Evolutionary conservation across 176 grass and related monocot genomes (phyloP), one percentile per base, ranked within the genome.

Genomic region (Carex myosuroides): DNA sequence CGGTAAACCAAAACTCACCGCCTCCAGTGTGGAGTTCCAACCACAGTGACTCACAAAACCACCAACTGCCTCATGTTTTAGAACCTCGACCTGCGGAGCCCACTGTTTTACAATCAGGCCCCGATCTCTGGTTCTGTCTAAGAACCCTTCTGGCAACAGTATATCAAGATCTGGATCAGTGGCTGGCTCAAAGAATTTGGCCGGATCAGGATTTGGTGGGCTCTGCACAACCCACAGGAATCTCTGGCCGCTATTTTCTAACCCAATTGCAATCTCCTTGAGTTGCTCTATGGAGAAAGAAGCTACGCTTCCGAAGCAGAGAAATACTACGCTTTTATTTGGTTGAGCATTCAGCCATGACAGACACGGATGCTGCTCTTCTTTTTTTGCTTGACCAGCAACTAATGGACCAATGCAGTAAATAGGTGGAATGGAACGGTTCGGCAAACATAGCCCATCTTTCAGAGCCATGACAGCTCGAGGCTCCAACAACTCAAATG

Each of bases 171-270:
- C 60, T 16, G 59, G 59, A 11, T 81, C 79, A 24, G 58, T 4
- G 6, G 18, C 12, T 10, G 41, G 21, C 37, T 50, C 59, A 9
- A 65, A 65, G 2, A 81, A 3, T 46, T 81, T 81, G 2, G 57
- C 5, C 32, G n/a, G 58, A 13, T 46, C 4, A 0, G 37, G 17
- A 8, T 50, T 81, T 20, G 54, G 13, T 2, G 79, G 84, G 9
- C 50, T 56, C 39, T 82, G 54, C 55, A 90, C 75, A 17, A 81
- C 89, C 89, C 89, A 90, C 17, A 90, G 54, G 20, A 90, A 90
- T 11, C 82, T 60, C 13, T 90, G 89, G 0, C 75, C 81, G 54
- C 85, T 87, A 3, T 58, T 87, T 35, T 90, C 88, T 54, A 90
- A 53, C 2, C 88, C 88, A 21, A 35, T 30, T 52, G 88, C 88